Percentiles rank a stretch among this genome's conserved stretches.
Conservation (phyloP, 2,329 filamentous ascomycete species). For the Teratosphaeria gauchensis region DNA sequence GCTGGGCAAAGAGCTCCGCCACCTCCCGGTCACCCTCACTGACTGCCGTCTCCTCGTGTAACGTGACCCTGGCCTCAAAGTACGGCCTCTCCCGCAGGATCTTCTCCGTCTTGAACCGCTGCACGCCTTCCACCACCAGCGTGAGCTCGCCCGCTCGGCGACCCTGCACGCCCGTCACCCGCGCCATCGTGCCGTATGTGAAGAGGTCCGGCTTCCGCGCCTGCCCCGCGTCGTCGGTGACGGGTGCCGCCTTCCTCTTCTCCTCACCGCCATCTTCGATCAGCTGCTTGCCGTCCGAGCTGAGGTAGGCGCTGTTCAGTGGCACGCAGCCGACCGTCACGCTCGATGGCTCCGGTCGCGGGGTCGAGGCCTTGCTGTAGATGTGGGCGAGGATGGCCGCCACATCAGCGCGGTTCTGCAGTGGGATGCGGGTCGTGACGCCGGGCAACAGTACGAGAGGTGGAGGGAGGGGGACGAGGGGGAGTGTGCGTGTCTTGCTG, state of each 20-base stretch:
- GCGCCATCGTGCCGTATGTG: constrained; percentile 63
- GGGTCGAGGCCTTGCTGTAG: constrained; percentile 62
- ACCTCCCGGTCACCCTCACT: constrained; percentile 47
- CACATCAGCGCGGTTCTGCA: constrained; percentile 77
- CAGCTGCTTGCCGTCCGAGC: constrained; percentile 64
- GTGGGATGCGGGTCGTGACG: constrained; percentile 72
- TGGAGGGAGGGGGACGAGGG: constrained; percentile 73
- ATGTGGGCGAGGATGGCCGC: constrained; percentile 77
- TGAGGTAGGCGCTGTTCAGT: constrained; percentile 64
- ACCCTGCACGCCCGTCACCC: constrained; percentile 41
- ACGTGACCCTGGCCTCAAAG: constrained; percentile 70
- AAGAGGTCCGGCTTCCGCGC: constrained; percentile 57
- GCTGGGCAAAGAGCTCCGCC: constrained; percentile 61
- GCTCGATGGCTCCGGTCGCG: constrained; percentile 53
- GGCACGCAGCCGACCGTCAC: constrained; percentile 84
- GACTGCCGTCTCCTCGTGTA: constrained; percentile 52
- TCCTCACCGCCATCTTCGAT: constrained; percentile 52
- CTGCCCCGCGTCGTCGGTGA: constrained; percentile 43
- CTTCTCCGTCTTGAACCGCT: constrained; percentile 65
- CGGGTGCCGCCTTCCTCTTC: constrained; percentile 40
- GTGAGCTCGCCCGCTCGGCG: constrained; percentile 53
- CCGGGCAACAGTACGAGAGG: constrained; percentile 78
- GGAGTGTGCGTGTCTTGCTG: constrained; percentile 35
- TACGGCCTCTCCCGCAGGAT: constrained; percentile 70
- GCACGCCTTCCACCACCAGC: constrained; percentile 75